These are phyloP conservation scores for Salix caprea DNA, from an alignment of 345 rosid genomes.

Conservation along the genomic window DNA sequence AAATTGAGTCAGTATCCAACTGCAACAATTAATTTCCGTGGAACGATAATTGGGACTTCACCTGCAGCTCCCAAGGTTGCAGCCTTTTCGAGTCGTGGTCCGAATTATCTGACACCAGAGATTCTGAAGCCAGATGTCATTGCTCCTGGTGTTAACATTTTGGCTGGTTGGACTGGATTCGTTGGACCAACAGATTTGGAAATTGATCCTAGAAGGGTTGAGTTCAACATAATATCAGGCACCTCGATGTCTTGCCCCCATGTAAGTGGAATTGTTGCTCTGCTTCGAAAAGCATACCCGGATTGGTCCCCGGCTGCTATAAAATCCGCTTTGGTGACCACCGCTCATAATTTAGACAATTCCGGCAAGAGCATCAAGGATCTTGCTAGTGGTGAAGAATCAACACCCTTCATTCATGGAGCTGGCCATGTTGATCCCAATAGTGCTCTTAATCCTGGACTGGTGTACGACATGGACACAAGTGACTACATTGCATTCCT, in stretches of 20 bases:
- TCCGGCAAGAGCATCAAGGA: constrained; percentile 58
- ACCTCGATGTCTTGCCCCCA: constrained; percentile 30
- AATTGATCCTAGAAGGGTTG: constrained; percentile 30
- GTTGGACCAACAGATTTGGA: constrained; percentile 23
- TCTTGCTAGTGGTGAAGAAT: constrained; percentile 60
- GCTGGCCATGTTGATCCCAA: constrained; percentile 91
- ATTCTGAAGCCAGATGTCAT: constrained; percentile 31
- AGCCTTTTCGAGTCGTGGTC: constrained; percentile 30
- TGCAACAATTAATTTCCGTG: constrained; percentile 23
- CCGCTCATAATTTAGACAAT: constrained; percentile 51
- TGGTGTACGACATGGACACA: constrained; percentile 60
- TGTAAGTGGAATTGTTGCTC: constrained; percentile 27
- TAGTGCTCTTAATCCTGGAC: constrained; percentile 68
- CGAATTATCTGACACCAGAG: constrained; percentile 23
- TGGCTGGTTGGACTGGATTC: constrained; percentile 30
- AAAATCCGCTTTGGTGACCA: constrained; percentile 24
- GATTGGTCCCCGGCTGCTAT: constrained; percentile 25
- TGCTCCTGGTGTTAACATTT: constrained; percentile 27
- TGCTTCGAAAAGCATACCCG: constrained; percentile 23
- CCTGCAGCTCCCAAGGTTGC: constrained; percentile 30
- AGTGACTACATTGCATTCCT: constrained; percentile 61
- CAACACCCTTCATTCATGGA: constrained; percentile 67
- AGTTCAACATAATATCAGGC: constrained; percentile 29
- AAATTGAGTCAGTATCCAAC: constrained; percentile 16
- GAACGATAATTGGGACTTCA: constrained; percentile 23